Evolutionary conservation across 2,329 filamentous ascomycete species (phyloP), one percentile per base, ranked within the genome.

Genomic region (Ascocoryne sarcoides): DNA sequence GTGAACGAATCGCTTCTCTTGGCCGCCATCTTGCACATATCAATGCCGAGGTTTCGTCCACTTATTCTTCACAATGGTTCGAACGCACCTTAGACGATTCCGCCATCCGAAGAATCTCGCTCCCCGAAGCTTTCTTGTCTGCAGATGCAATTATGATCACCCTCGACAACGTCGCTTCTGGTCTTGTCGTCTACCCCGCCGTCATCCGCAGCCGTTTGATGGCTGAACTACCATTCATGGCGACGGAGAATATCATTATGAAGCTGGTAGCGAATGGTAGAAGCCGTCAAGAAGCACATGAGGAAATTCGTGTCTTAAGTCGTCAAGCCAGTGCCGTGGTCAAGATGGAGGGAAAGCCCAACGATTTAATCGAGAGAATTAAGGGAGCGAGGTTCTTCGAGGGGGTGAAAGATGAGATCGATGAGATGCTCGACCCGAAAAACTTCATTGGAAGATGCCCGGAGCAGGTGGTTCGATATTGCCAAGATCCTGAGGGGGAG

Each of bases 321-420:
- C 82, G 88, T 65, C 69, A 93, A 64, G 85, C 87, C 0, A 75
- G 71, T 32, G 68, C 71, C 21, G 77, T 82, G 9, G 81, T 87
- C n/a, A 84, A 84, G 67, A 71, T 76, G 53, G 67, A 82, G 61
- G 85, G 85, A 26, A 77, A 79, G 52, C 66, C 75, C 39, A 95
- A 95, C 57, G 87, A 95, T 59, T 70, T 95, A 2, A 76, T 95
- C 10, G 78, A 85, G 47, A 69, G 88, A 10, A 88, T 95, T 58
- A 76, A 75, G 59, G 68, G 65, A 37, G 81, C 71, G 31, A 67
- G 76, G 32, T 95, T 84, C 69, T 95, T 95, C 67, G 68, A 71
- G 58, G 73, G 82, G 1, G 77, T 90, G 47, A 76, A 76, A 68
- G 68, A 57, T 35, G 80, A 89, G 48, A 65, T 89, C 20, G 82